These are phyloP conservation scores for Cardiospermum halicacabum DNA, from an alignment of 345 rosid genomes.

Conservation along the genomic window DNA sequence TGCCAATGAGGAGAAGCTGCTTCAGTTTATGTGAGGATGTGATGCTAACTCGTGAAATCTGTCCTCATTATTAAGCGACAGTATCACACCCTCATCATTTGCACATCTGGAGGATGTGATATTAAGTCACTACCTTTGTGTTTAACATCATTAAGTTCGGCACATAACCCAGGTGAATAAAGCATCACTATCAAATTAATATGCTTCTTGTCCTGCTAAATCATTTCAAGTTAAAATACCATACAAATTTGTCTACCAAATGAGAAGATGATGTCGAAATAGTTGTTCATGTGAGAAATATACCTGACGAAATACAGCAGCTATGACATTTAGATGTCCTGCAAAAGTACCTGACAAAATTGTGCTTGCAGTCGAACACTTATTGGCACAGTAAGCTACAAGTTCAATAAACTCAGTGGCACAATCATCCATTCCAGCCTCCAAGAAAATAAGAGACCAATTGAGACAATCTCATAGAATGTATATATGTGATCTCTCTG, in stretches of 20 bases:
- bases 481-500: too few species aligned
- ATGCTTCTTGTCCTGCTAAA: slow-evolving; percentile 54
- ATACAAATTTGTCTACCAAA: slow-evolving; percentile 19
- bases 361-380: slow-evolving; percentile 45
- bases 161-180: slow-evolving; percentile 58
- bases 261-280: slow-evolving; percentile 5
- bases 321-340: slow-evolving; percentile 38
- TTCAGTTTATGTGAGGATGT: slow-evolving; percentile 42
- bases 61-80: slow-evolving; percentile 40
- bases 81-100: slow-evolving; percentile 34
- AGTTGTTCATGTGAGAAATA: slow-evolving; percentile 19
- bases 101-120: slow-evolving; percentile 24
- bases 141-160: slow-evolving; percentile 29
- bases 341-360: slow-evolving; percentile 43
- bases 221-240: slow-evolving; percentile 17
- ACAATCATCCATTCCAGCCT: slow-evolving; percentile 44
- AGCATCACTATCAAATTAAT: slow-evolving; percentile 55
- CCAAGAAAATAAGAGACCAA: slow-evolving; percentile 15
- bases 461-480: background rate
- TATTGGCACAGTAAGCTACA: slow-evolving; percentile 65
- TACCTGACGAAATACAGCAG: slow-evolving; percentile 51
- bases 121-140: slow-evolving; percentile 25
- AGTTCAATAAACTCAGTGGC: slow-evolving; percentile 52
- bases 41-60: slow-evolving; percentile 37
- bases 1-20: slow-evolving; percentile 30